Evolutionary conservation across 2,329 filamentous ascomycete genomes (phyloP).

Genomic region (Hypomyces perniciosus): DNA sequence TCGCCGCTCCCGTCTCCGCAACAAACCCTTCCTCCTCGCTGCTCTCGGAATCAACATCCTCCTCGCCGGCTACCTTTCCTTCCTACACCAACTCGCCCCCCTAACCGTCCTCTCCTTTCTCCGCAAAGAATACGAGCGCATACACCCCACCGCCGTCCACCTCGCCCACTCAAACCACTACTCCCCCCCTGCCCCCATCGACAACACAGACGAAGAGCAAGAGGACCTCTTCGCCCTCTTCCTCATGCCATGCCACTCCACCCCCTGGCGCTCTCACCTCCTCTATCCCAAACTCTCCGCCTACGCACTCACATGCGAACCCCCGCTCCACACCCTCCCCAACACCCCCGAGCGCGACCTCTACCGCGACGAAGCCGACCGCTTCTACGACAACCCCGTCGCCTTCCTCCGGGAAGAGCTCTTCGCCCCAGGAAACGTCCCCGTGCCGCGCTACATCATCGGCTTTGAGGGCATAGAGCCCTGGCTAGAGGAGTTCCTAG

Average conservation of each 20-base stretch:
- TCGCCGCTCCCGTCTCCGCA: constrained; percentile 35
- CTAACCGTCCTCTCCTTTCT: constrained; percentile 69
- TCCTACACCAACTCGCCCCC: constrained; percentile 75
- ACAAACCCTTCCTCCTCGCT: constrained; percentile 49
- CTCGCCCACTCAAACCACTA: constrained; percentile 17
- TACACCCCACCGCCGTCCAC: constrained; percentile 36
- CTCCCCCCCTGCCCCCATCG: constrained; percentile 23
- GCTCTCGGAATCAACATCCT: constrained; percentile 61
- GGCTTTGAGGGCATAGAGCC: constrained; percentile 55
- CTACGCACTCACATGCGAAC: constrained; percentile 86
- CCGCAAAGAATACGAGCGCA: constrained; percentile 62
- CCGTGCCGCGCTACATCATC: constrained; percentile 51
- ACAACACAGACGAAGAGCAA: constrained; percentile 18
- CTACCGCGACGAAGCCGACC: constrained; percentile 86
- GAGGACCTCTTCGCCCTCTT: constrained; percentile 65
- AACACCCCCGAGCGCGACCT: constrained; percentile 51
- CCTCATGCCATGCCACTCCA: constrained; percentile 92
- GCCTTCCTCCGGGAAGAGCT: constrained; percentile 52
- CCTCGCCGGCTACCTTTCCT: constrained; percentile 67
- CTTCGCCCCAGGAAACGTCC: constrained; percentile 25
- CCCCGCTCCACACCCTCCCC: constrained; percentile 64
- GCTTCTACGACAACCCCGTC: constrained; percentile 68
- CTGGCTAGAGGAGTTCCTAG: constrained; percentile 40
- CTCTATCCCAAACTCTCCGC: constrained; percentile 68
- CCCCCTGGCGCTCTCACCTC: constrained; percentile 87